These are phyloP conservation scores for Fagopyrum homotropicum DNA, from an alignment of 148 eudicot species.

Conservation along the genomic window DNA sequence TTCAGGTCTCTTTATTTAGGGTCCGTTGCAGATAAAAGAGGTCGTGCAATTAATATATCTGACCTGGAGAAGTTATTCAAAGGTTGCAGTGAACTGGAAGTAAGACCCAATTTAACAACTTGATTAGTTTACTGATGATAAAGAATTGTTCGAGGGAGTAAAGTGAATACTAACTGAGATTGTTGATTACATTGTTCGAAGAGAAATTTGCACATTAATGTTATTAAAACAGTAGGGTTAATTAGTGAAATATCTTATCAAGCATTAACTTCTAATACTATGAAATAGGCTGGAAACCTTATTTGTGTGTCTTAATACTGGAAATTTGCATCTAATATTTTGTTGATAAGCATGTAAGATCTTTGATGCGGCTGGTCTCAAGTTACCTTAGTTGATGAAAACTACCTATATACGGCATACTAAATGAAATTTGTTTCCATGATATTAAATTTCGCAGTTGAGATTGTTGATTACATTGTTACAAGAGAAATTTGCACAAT, in stretches of 20 bases:
- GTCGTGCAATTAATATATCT: slow-evolving; percentile 68
- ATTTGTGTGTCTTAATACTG: background rate
- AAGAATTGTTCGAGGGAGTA: background rate
- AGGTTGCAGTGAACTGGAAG: slow-evolving; percentile 95
- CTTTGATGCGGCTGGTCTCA: background rate
- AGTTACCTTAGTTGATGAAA: background rate
- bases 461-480: background rate
- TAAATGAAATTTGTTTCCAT: no score
- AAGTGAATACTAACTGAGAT: slow-evolving; percentile 3
- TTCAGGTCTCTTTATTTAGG: slow-evolving; percentile 91
- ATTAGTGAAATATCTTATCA: background rate
- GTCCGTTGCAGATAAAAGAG: slow-evolving; percentile 89
- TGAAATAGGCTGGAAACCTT: background rate
- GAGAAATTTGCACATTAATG: background rate
- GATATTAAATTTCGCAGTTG: background rate
- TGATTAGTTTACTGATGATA: slow-evolving; percentile 10
- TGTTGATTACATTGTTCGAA: background rate
- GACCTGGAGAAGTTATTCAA: slow-evolving; percentile 91
- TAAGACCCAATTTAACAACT: slow-evolving; percentile 35
- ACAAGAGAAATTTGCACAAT: background rate
- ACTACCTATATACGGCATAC: background rate
- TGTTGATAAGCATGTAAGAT: background rate
- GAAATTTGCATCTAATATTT: background rate
- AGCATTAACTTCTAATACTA: background rate
- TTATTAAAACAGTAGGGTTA: background rate